These are phyloP conservation scores for Penicilliopsis zonata DNA, from an alignment of 495 filamentous ascomycete genomes.

Conservation along the genomic window DNA sequence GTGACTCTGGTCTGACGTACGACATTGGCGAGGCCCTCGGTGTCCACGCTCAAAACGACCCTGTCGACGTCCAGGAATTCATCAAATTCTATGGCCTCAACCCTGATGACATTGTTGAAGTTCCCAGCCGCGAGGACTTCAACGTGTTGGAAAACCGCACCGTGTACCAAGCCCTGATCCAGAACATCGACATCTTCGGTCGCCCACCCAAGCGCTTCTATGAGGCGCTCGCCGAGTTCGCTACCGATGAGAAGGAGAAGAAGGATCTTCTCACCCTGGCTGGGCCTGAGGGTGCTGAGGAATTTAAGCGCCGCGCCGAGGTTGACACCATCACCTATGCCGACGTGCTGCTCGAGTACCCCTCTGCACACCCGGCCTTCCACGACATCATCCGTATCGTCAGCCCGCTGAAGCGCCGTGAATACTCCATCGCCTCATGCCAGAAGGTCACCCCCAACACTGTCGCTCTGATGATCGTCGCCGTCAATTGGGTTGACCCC, in stretches of 20 bases:
- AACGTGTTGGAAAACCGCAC: slow-evolving; percentile 75
- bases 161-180: slow-evolving; percentile 81
- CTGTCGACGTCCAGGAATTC: slow-evolving; percentile 65
- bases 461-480: slow-evolving; percentile 93
- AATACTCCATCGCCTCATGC: slow-evolving; percentile 95
- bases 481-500: slow-evolving; percentile 88
- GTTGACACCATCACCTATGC: slow-evolving; percentile 90
- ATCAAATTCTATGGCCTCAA: slow-evolving; percentile 81
- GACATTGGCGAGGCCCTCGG: slow-evolving; percentile 98
- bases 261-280: slow-evolving; percentile 64
- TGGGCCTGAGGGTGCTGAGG: slow-evolving; percentile 71
- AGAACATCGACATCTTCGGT: slow-evolving; percentile 95
- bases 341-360: slow-evolving; percentile 78
- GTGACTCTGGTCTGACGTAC: slow-evolving; percentile 79
- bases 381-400: slow-evolving; percentile 85
- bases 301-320: slow-evolving; percentile 91
- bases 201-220: slow-evolving; percentile 96
- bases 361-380: slow-evolving; percentile 80
- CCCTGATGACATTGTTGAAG: slow-evolving; percentile 72
- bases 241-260: slow-evolving; percentile 70
- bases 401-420: slow-evolving; percentile 82
- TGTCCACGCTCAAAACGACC: slow-evolving; percentile 89
- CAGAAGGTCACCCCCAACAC: slow-evolving; percentile 81
- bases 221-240: slow-evolving; percentile 80
- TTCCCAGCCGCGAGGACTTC: slow-evolving; percentile 74